These are phyloP conservation scores for Microdochium trichocladiopsis DNA, from an alignment of 2,329 filamentous ascomycete genomes.

Conservation along the genomic window DNA sequence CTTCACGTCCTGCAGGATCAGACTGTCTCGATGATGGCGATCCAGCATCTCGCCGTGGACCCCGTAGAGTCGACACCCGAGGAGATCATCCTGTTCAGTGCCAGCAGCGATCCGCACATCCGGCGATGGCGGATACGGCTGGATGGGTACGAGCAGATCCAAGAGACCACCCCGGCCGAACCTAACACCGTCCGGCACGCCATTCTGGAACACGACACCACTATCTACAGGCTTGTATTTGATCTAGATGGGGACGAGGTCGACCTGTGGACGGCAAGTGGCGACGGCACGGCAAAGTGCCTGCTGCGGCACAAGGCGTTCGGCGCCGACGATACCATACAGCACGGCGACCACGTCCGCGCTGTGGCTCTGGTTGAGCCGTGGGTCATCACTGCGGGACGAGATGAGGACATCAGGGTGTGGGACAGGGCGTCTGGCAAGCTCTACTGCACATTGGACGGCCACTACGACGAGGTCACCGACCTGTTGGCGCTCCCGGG, in stretches of 20 bases:
- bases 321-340: slow-evolving; percentile 62
- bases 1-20: slow-evolving; percentile 76
- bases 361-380: slow-evolving; percentile 69
- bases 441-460: slow-evolving; percentile 66
- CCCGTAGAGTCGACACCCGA: slow-evolving; percentile 46
- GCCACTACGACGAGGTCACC: slow-evolving; percentile 92
- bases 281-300: slow-evolving; percentile 82
- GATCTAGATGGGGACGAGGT: slow-evolving; percentile 52
- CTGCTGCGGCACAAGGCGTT: slow-evolving; percentile 63
- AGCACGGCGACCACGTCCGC: slow-evolving; percentile 85
- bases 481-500: slow-evolving; percentile 58
- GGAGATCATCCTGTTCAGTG: slow-evolving; percentile 61
- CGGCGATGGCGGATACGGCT: slow-evolving; percentile 64
- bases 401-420: slow-evolving; percentile 85
- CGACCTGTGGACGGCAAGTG: slow-evolving; percentile 88
- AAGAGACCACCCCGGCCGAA: slow-evolving; percentile 33
- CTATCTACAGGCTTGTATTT: slow-evolving; percentile 75
- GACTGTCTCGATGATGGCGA: slow-evolving; percentile 61
- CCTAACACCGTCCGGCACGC: slow-evolving; percentile 34
- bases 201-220: slow-evolving; percentile 82
- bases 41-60: slow-evolving; percentile 76
- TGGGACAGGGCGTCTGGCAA: slow-evolving; percentile 74
- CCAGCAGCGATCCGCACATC: slow-evolving; percentile 74
- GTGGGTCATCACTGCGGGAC: slow-evolving; percentile 80
- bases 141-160: slow-evolving; percentile 45